phyloP scores from a whole-genome alignment of 176 grass and related monocot genomes.

The Elymus sibiricus region DNA sequence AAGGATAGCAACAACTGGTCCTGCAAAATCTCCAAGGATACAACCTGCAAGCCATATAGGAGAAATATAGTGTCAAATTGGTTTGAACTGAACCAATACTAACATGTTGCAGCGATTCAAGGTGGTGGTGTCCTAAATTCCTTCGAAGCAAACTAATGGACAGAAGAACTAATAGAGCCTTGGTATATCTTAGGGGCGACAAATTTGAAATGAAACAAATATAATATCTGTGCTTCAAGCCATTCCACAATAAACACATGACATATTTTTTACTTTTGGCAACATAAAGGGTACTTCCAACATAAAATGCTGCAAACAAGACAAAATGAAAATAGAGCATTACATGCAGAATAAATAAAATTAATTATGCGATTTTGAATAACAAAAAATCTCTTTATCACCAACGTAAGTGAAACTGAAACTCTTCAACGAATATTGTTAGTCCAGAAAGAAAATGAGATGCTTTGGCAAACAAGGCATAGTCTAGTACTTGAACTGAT shows the following conservation, averaged over 20 bases:
- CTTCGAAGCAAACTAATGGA: not conserved
- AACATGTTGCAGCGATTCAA: not conserved
- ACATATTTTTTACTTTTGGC: not conserved
- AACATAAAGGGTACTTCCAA: not conserved
- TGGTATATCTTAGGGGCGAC: not conserved
- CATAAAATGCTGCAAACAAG: not conserved
- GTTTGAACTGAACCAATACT: not conserved
- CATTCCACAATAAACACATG: not conserved
- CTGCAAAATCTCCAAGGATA: conserved; percentile 80
- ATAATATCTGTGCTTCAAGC: not conserved
- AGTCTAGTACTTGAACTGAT: not conserved
- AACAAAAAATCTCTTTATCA: not conserved
- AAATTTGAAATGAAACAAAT: not conserved
- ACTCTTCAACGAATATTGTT: not conserved
- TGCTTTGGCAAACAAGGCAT: not conserved
- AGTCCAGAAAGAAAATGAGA: not conserved
- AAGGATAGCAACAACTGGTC: conserved; percentile 66
- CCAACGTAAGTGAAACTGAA: not conserved
- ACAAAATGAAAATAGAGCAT: not conserved
- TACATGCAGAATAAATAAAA: not conserved
- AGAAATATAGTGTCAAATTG: conserved; percentile 5
- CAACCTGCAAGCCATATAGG: conserved; percentile 54
- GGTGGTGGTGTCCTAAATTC: not conserved
- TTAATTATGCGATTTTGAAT: not conserved
- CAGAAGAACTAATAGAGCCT: not conserved